Conservation (phyloP, 306 rosid genomes). For the Ziziphus jujuba region DNA sequence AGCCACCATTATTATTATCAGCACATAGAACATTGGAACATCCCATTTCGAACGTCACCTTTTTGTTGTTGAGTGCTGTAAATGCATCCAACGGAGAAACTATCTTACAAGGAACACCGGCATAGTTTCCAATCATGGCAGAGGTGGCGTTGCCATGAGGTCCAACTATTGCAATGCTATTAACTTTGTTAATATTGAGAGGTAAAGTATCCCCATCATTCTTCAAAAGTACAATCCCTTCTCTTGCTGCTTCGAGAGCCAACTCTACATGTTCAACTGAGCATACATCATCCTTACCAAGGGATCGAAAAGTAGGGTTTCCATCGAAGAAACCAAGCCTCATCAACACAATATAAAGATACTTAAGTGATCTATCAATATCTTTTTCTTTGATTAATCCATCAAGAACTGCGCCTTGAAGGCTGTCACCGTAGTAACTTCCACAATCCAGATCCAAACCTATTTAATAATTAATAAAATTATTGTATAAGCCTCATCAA, state of each 20-base stretch:
- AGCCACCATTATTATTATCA: neutral
- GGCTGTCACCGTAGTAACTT: neutral
- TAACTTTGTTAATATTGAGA: neutral
- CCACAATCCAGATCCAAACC: constrained; percentile 33
- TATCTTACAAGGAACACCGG: constrained; percentile 20
- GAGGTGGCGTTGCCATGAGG: constrained; percentile 33
- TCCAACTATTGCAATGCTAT: constrained; percentile 20
- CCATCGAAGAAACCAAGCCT: constrained; percentile 32
- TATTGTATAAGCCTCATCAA: too few species aligned
- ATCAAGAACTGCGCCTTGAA: constrained; percentile 6
- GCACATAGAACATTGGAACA: constrained; percentile 10
- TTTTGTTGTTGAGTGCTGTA: neutral
- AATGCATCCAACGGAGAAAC: constrained; percentile 24
- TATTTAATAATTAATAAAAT: neutral
- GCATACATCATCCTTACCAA: constrained; percentile 22
- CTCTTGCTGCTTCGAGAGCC: constrained; percentile 28
- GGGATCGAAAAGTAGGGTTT: neutral
- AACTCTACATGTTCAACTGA: constrained; percentile 14
- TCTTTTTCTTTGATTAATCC: constrained; percentile 18
- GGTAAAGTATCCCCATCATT: constrained; percentile 21
- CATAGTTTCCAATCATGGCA: constrained; percentile 30
- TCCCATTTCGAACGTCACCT: constrained; percentile 22
- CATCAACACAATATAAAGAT: constrained; percentile 20
- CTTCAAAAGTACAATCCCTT: constrained; percentile 28
- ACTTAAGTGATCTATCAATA: constrained; percentile 12